Conservation (phyloP, 106 monocot genomes). For the Dactylorhiza incarnata region DNA sequence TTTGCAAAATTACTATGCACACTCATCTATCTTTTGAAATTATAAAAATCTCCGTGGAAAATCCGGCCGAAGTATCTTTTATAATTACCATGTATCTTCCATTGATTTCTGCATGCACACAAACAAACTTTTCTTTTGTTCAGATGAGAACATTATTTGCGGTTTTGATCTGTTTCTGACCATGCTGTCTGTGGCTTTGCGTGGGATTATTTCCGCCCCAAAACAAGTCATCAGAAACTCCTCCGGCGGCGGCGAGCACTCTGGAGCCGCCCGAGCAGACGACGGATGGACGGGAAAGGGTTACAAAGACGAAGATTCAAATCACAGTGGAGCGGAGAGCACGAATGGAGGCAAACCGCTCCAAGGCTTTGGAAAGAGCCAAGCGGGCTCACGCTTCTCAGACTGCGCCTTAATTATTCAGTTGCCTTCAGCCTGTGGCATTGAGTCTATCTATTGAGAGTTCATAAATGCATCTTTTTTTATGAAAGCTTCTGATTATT, state of each 20-base stretch:
- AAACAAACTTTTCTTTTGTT: background rate
- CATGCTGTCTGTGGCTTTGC: background rate
- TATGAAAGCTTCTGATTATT: too few species aligned
- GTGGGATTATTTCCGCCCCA: slow-evolving; percentile 17
- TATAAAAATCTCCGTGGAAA: too few species aligned
- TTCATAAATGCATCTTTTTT: too few species aligned
- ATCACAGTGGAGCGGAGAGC: slow-evolving; percentile 83
- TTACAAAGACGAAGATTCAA: slow-evolving; percentile 14
- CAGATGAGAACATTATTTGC: background rate
- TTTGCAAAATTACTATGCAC: too few species aligned
- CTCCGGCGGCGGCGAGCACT: slow-evolving; percentile 11
- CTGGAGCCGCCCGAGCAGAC: background rate
- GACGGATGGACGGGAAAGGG: background rate
- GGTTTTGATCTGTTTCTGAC: background rate
- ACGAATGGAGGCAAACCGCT: slow-evolving; percentile 78
- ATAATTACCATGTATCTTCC: too few species aligned
- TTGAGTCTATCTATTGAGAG: too few species aligned
- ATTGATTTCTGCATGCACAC: too few species aligned
- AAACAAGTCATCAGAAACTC: slow-evolving; percentile 17
- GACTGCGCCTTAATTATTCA: too few species aligned
- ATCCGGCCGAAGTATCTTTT: too few species aligned
- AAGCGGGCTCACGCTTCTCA: background rate
- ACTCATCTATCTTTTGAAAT: too few species aligned
- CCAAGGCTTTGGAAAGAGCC: slow-evolving; percentile 74
- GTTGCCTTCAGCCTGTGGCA: too few species aligned